Conservation (phyloP, 768 basidiomycete species). For the Clitopilus hobsonii region DNA sequence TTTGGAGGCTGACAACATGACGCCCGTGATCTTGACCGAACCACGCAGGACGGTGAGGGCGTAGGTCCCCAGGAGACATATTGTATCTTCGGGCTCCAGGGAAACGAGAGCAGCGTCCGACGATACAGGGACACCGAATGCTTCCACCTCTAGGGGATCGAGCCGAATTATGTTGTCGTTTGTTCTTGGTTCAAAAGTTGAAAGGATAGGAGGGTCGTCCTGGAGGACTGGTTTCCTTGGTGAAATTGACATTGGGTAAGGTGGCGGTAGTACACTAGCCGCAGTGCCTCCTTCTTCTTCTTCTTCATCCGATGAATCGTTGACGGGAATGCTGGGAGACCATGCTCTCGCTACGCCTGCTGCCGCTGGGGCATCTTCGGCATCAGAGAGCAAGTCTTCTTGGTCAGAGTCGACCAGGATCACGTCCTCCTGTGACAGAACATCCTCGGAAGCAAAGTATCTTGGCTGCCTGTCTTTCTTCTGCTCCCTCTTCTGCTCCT, state of each 20-base stretch:
- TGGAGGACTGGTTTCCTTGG: background rate
- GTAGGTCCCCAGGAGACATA: slow-evolving; percentile 70
- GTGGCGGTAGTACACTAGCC: slow-evolving; percentile 14
- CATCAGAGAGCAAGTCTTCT: slow-evolving; percentile 17
- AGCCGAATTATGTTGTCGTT: slow-evolving; percentile 45
- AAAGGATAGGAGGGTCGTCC: slow-evolving; percentile 24
- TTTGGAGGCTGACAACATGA: slow-evolving; percentile 36
- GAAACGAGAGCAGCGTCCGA: slow-evolving; percentile 30
- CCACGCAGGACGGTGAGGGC: slow-evolving; percentile 59
- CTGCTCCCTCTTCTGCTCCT: slow-evolving; percentile 17
- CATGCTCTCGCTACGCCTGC: slow-evolving; percentile 34
- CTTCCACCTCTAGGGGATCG: slow-evolving; percentile 31
- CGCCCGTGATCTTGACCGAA: slow-evolving; percentile 53
- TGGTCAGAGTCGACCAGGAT: slow-evolving; percentile 34
- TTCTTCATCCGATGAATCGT: slow-evolving; percentile 48
- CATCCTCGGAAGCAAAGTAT: slow-evolving; percentile 27
- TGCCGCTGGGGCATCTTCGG: slow-evolving; percentile 8
- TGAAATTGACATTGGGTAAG: slow-evolving; percentile 7
- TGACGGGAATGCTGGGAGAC: slow-evolving; percentile 53
- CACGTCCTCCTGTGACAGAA: slow-evolving; percentile 34
- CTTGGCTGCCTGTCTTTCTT: slow-evolving; percentile 19
- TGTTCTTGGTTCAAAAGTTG: slow-evolving; percentile 44
- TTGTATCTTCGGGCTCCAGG: slow-evolving; percentile 42
- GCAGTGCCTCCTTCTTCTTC: slow-evolving; percentile 8
- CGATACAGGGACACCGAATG: background rate